Evolutionary conservation across 495 filamentous ascomycete genomes (phyloP).

Genomic region (Trichoderma reesei): DNA sequence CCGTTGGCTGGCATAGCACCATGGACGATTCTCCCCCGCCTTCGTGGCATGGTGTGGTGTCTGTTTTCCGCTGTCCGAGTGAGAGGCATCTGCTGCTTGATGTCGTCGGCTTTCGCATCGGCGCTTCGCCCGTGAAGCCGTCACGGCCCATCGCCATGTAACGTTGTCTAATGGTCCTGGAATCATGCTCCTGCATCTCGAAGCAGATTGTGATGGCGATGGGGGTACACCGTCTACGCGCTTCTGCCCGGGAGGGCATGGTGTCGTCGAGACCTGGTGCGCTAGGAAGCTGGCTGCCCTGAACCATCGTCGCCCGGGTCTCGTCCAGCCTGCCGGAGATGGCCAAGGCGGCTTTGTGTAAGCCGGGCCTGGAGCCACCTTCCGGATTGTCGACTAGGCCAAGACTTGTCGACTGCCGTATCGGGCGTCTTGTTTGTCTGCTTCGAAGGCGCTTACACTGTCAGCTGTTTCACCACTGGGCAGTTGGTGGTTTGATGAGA

Average conservation of each 20-base stretch:
- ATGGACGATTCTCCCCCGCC: too few species aligned
- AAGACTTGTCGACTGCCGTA: not conserved
- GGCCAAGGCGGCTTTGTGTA: not conserved
- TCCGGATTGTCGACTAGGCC: not conserved
- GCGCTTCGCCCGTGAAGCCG: too few species aligned
- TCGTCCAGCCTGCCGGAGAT: not conserved
- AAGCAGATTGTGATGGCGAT: not conserved
- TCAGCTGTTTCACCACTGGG: not conserved
- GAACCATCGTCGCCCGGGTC: not conserved
- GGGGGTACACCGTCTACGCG: not conserved
- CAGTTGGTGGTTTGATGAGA: not conserved
- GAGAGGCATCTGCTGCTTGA: too few species aligned
- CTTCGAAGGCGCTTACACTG: not conserved
- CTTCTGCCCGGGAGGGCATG: not conserved
- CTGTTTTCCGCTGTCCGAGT: too few species aligned
- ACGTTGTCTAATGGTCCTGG: not conserved
- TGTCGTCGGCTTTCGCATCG: too few species aligned
- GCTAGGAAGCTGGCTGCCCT: not conserved
- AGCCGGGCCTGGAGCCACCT: constrained; percentile 2
- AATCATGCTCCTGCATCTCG: not conserved
- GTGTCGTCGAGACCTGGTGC: not conserved
- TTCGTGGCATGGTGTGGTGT: too few species aligned
- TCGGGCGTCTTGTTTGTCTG: not conserved
- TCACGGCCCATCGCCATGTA: not conserved
- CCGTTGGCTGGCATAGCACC: too few species aligned